A percentile compares a stretch with the other conserved stretches of the same genome.
These are phyloP conservation scores for Beauveria pseudobassiana DNA, from an alignment of 2,329 filamentous ascomycete species.

Conservation along the genomic window DNA sequence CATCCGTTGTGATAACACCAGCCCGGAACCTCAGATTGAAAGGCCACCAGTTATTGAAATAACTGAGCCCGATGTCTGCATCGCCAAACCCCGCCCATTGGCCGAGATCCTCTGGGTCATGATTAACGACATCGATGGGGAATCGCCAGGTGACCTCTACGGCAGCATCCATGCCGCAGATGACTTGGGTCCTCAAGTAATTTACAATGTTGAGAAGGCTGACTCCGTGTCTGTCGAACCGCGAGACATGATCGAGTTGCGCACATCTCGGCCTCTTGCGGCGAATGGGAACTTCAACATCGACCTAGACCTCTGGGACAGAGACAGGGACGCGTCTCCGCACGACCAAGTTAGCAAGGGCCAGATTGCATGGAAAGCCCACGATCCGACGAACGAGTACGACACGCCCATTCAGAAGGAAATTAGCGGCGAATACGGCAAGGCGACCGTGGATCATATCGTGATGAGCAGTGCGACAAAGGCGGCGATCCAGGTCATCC, in stretches of 20 bases:
- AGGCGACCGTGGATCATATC: conserved; percentile 5
- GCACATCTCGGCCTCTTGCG: background rate
- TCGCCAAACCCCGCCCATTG: background rate
- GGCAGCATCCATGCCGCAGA: conserved; percentile 3
- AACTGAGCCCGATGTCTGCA: background rate
- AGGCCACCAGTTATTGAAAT: background rate
- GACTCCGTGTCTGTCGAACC: background rate
- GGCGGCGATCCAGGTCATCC: background rate
- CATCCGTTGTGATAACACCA: background rate
- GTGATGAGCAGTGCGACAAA: background rate
- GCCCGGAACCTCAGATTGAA: background rate
- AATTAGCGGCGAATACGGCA: conserved; percentile 4
- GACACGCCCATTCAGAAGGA: background rate
- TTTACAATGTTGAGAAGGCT: background rate
- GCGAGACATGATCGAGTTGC: background rate
- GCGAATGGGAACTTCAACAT: background rate
- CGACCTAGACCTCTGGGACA: background rate
- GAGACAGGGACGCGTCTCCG: background rate
- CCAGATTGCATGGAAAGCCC: background rate
- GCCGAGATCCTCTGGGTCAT: conserved; percentile 7
- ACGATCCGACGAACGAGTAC: background rate
- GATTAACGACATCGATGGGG: conserved; percentile 9
- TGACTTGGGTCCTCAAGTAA: background rate
- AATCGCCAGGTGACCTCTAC: conserved; percentile 8
- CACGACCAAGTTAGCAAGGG: background rate